Evolutionary conservation across 257 asterid species (phyloP), one percentile per base, ranked within the genome.

Genomic region (Nicotiana noctiflora): DNA sequence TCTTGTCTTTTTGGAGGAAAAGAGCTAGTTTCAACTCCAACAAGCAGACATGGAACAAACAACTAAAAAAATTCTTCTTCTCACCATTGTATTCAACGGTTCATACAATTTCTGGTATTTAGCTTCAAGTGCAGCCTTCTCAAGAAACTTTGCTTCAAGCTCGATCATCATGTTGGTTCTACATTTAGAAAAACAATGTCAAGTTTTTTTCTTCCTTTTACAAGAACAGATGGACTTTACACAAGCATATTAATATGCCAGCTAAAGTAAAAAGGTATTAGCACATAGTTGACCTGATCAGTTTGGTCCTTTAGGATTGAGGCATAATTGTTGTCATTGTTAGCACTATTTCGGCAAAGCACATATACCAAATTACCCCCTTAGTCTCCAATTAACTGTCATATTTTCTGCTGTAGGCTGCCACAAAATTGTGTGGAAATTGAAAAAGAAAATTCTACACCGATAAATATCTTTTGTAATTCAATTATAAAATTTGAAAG

Each of bases 111-210:
- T 90, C 88, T 90, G 93, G 86, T 88, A 91, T 85, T 87, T 91
- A 76, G 94, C 97, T 89, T 92, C 98, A 83, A 91, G 91, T 25
- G 91, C 94, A 68, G 93, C 90, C 81, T 82, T 89, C 87, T 92
- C 94, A 81, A 40, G 46, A 83, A 91, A 93, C 86, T 89, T 92
- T 0, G 93, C 92, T 88, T 94, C 94, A 49, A 90, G 84, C 80
- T 91, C n/a, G n/a, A n/a, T n/a, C 94, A 82, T 91, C 92, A 65
- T 91, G 94, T 81, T 89, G 88, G 80, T 81, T 83, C 98, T 94
- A 91, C 66, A 76, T 81, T 81, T 75, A 57, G 29, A 63, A 13
- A 75, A 66, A 79, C 74, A 79, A 60, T n/a, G 56, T 37, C 75
- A 59, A 32, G 66, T 29, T 7, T 18, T 61, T 37, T 72, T 49